phyloP scores from a whole-genome alignment of 805 yeast genomes.

The Grigorovia humatica region DNA sequence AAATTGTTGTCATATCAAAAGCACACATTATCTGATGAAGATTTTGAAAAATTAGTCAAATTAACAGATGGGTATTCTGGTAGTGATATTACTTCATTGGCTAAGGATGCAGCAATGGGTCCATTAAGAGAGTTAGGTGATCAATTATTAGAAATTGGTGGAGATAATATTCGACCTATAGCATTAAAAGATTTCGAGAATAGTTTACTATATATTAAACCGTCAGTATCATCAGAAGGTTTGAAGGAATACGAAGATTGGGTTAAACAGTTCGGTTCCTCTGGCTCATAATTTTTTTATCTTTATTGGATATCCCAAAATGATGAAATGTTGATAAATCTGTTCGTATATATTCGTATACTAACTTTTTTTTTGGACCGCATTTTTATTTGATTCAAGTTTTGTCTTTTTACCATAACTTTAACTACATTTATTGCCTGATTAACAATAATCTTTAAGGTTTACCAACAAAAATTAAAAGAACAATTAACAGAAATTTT shows the following conservation, averaged over 20 bases:
- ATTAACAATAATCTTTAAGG: too few species aligned
- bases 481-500: too few species aligned
- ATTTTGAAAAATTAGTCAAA: slow-evolving; percentile 47
- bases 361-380: not conserved
- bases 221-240: slow-evolving; percentile 81
- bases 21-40: slow-evolving; percentile 54
- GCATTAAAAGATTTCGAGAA: slow-evolving; percentile 59
- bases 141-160: slow-evolving; percentile 53
- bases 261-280: slow-evolving; percentile 79
- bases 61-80: slow-evolving; percentile 85
- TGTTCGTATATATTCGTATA: too few species aligned
- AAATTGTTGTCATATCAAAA: slow-evolving; percentile 63
- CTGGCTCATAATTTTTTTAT: slow-evolving; percentile 48
- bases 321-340: too few species aligned
- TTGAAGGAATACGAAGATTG: slow-evolving; percentile 73
- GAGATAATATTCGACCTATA: slow-evolving; percentile 71
- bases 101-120: slow-evolving; percentile 98
- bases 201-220: slow-evolving; percentile 71
- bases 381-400: not conserved
- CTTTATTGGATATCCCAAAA: not conserved
- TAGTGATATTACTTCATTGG: slow-evolving; percentile 83
- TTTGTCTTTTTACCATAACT: too few species aligned
- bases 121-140: slow-evolving; percentile 88
- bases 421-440: too few species aligned
- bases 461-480: too few species aligned